Base-by-base conservation (phyloP, 768 basidiomycete genomes). In the Chalciporus sphaerocephalus region DNA sequence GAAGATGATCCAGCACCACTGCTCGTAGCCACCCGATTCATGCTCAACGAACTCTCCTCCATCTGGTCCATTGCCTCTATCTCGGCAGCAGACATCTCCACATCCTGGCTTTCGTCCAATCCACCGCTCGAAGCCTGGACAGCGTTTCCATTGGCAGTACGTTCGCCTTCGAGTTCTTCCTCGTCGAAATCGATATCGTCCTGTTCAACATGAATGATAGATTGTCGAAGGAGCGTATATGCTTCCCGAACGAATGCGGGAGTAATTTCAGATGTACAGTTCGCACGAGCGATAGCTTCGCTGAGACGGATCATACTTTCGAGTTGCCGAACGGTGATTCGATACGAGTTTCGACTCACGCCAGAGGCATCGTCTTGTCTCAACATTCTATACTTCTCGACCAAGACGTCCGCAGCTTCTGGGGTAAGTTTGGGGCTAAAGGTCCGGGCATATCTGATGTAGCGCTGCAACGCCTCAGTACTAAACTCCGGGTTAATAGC, bases 191-290 rank as follows among this genome's bases (percentile, higher is more conserved):
- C 92, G 59, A 99, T 85, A 57, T 98, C 95, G 61, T 99, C 96
- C 64, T 98, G 93, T 61, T 99, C 96, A 49, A 99, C 94, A 59
- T 98, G 96, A 57, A 99, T 97, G 68, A 99, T 99, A 2, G 96
- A 98, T 63, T 96, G 94, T 20, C 90, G 83, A 11, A 99, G 74
- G 16, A 99, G 83, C 34, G 82, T 84, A 69, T 89, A 98, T 2
- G 96, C 96, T 67, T 99, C 96, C 32, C 93, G 83, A 17, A 99
- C 95, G 62, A 95, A 94, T 2, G 80, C 85, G 6, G 95, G 93
- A 0, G 81, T 89, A 57, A 99, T 98, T 90, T 95, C 92, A n/a
- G 85, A 76, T 13, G 89, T 89, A 64, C 96, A 98, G 64, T 98
- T 97, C 2, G 95, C 93, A 30, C 96, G 77, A 5, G 96, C 96